phyloP scores from a whole-genome alignment of 345 rosid species.

The Citrus inodora region DNA sequence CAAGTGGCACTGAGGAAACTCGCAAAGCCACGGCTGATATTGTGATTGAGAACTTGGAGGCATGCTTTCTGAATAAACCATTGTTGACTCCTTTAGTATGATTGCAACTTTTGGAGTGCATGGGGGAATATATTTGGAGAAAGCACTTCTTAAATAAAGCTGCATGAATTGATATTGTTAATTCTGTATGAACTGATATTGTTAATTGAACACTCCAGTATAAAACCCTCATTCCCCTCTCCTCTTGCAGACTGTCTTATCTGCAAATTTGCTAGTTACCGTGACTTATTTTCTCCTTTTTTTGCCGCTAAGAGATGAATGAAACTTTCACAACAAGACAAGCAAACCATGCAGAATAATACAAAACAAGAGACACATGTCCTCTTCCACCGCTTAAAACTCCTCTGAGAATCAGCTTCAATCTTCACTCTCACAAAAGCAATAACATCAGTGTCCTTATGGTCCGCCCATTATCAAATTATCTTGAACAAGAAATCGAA shows the following conservation, averaged over 20 bases:
- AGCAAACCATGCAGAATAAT: background rate
- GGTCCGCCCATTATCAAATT: constrained; percentile 51
- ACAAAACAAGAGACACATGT: background rate
- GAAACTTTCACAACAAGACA: background rate
- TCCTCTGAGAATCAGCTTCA: background rate
- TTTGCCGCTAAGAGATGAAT: background rate
- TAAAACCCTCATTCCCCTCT: too few species aligned
- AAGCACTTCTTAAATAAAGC: background rate
- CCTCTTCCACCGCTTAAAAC: background rate
- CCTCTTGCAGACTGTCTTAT: too few species aligned
- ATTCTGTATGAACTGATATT: too few species aligned
- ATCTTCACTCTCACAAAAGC: background rate
- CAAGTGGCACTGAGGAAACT: constrained; percentile 52
- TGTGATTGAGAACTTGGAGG: constrained; percentile 46
- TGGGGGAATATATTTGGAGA: background rate
- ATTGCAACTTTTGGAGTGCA: background rate
- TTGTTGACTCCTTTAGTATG: constrained; percentile 44
- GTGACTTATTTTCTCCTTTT: background rate
- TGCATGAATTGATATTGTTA: too few species aligned
- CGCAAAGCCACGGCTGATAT: constrained; percentile 49
- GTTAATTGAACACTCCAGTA: too few species aligned
- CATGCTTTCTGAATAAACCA: constrained; percentile 37
- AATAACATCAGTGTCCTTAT: constrained; percentile 44
- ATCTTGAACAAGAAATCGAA: constrained; percentile 49
- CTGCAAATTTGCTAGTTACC: too few species aligned